Evolutionary conservation across 176 grass and related monocot species (phyloP).

Genomic region (Musa itinerans): DNA sequence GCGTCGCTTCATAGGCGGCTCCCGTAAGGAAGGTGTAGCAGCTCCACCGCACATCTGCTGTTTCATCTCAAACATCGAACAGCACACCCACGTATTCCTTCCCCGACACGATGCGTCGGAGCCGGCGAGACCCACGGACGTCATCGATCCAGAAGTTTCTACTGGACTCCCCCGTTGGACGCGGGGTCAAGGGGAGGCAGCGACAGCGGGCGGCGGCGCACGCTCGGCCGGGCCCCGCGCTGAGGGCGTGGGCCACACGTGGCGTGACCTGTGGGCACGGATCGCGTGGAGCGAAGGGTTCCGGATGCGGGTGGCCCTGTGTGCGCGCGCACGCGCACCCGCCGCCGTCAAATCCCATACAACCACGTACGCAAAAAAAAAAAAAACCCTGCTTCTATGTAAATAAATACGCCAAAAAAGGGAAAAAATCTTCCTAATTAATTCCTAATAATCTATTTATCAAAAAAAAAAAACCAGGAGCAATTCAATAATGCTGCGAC

Average conservation of each 20-base stretch:
- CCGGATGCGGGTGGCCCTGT: neutral
- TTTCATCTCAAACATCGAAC: neutral
- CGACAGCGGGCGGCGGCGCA: neutral
- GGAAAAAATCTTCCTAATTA: too few relatives aligned
- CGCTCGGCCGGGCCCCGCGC: neutral
- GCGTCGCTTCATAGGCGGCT: constrained; percentile 3
- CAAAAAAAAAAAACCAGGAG: too few relatives aligned
- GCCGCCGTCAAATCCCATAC: neutral
- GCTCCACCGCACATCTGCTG: neutral
- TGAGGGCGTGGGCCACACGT: neutral
- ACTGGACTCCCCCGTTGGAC: neutral
- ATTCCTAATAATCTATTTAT: too few relatives aligned
- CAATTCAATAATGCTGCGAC: too few relatives aligned
- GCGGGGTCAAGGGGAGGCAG: neutral
- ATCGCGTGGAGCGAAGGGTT: neutral
- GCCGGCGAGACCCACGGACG: neutral
- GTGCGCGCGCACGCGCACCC: neutral
- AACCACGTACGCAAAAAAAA: too few relatives aligned
- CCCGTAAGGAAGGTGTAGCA: neutral
- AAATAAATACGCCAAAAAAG: too few relatives aligned
- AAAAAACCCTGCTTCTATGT: too few relatives aligned
- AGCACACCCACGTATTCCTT: neutral
- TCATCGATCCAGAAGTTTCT: neutral
- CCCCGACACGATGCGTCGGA: neutral
- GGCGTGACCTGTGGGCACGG: neutral